phyloP scores from a whole-genome alignment of 495 filamentous ascomycete species.

The Bryoglossum gracile region DNA sequence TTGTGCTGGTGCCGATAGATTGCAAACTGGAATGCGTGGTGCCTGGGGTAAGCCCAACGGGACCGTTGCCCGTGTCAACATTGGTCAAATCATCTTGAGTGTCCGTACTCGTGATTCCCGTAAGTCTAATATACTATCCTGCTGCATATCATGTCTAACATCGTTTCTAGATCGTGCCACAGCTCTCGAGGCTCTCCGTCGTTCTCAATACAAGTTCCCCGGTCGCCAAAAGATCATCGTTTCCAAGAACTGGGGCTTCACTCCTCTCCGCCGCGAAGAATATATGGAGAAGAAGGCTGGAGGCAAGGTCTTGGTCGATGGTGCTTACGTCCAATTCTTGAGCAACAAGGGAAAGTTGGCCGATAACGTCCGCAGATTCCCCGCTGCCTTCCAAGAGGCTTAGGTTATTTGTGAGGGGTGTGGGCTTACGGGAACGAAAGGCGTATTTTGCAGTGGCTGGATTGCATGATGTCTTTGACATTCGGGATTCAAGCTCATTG shows the following conservation, averaged over 20 bases:
- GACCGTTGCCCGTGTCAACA: slow-evolving; percentile 96
- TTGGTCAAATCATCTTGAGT: slow-evolving; percentile 94
- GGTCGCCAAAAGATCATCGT: slow-evolving; percentile 99
- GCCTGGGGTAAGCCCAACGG: slow-evolving; percentile 99
- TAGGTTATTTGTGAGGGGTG: slow-evolving; percentile 27
- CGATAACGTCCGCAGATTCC: slow-evolving; percentile 88
- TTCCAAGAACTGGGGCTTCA: slow-evolving; percentile 99
- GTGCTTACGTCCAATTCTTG: slow-evolving; percentile 98
- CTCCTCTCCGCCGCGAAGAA: slow-evolving; percentile 91
- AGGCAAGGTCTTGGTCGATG: slow-evolving; percentile 86
- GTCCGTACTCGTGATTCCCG: slow-evolving; percentile 89
- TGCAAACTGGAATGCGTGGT: slow-evolving; percentile 99
- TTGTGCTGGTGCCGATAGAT: slow-evolving; percentile 98
- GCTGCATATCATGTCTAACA: slow-evolving; percentile 25
- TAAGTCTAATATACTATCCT: slow-evolving; percentile 34
- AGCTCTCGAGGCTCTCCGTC: slow-evolving; percentile 96
- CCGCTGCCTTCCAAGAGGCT: slow-evolving; percentile 66
- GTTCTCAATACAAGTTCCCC: slow-evolving; percentile 99
- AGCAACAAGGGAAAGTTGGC: slow-evolving; percentile 78
- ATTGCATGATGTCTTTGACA: slow-evolving; percentile 22
- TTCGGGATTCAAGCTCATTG: slow-evolving; percentile 22
- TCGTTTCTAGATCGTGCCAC: slow-evolving; percentile 59
- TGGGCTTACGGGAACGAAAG: slow-evolving; percentile 29
- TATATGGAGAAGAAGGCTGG: slow-evolving; percentile 86
- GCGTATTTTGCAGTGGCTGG: slow-evolving; percentile 24